phyloP scores from a whole-genome alignment of 805 yeast species.

The Metschnikowia hibisci region DNA sequence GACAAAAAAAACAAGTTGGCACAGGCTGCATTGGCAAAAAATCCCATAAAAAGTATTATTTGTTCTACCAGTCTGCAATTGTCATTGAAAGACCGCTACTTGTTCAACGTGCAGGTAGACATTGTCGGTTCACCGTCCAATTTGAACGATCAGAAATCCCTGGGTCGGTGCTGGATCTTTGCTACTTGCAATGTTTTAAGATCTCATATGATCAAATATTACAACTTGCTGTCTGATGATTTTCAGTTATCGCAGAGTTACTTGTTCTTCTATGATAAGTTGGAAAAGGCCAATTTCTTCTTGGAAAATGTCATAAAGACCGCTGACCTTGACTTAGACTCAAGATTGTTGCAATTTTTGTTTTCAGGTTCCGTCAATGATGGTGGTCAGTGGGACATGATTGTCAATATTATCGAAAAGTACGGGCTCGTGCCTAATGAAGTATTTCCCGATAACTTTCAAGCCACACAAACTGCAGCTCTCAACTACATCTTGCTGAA shows the following conservation, averaged over 20 bases:
- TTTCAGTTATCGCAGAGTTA: conserved; percentile 77
- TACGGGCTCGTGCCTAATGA: conserved; percentile 79
- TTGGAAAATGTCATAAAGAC: conserved; percentile 74
- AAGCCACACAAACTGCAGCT: conserved; percentile 48
- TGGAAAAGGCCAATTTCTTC: conserved; percentile 80
- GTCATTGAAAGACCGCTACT: conserved; percentile 25
- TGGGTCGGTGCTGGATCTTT: conserved; percentile 89
- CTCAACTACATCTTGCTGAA: conserved; percentile 63
- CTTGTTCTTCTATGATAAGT: conserved; percentile 78
- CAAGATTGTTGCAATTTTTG: conserved; percentile 65
- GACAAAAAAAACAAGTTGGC: conserved; percentile 51
- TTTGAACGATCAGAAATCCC: conserved; percentile 57
- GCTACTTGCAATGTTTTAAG: conserved; percentile 77
- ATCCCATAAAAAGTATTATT: conserved; percentile 41
- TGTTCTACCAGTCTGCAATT: conserved; percentile 26
- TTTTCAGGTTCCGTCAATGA: conserved; percentile 66
- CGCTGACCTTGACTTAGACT: conserved; percentile 58
- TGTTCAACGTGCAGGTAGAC: conserved; percentile 36
- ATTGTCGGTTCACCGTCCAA: conserved; percentile 34
- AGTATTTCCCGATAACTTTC: conserved; percentile 65
- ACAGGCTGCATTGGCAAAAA: conserved; percentile 50
- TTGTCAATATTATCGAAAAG: conserved; percentile 68
- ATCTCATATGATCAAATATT: conserved; percentile 54
- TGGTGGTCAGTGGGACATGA: conserved; percentile 90
- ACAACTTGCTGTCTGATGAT: conserved; percentile 48